Base-by-base conservation (phyloP, 208 protist genomes). In the Acanthamoeba triangularis region DNA sequence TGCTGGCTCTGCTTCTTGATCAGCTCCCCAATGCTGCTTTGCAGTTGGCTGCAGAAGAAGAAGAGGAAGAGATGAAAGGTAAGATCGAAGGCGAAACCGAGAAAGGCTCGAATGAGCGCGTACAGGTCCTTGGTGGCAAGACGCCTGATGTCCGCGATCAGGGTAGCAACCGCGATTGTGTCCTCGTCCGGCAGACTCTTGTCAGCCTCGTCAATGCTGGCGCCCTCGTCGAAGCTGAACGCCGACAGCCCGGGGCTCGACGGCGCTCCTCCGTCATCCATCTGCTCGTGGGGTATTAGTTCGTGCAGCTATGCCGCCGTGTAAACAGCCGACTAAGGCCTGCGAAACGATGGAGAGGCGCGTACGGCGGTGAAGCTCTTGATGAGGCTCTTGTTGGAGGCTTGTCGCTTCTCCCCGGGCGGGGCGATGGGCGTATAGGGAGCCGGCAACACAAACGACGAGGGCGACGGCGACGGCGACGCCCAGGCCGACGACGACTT, bases 361-460 rank as follows among this genome's bases (percentile, higher is more conserved):
- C 65, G 25, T 30, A 74, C 65, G 33, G n/a, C n/a, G 13, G 65
- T 74, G 65, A 74, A 74, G 65, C 65, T 74, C 65, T 74, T 74
- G 65, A 74, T 37, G 25, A 74, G 65, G 5, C 33, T 74, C 33
- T 74, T 74, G 65, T n/a, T 74, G 65, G 33, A n/a, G 65, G 65
- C 65, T 10, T 74, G 65, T 35, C n/a, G n/a, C 33, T 74, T 74
- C 65, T 74, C 65, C 11, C 65, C 65, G 10, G 25, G n/a, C 25
- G 33, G 65, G 13, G 33, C n/a, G 1, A 74, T 35, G n/a, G 65
- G 65, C 65, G 65, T 74, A 11, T 74, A 74, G n/a, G 65, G 65
- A 30, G 65, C 65, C 25, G 65, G n/a, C 33, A 35, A n/a, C 65
- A 16, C 7, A 4, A 16, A 30, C 20, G 65, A 74, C 11, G 13